A percentile compares a stretch with the other conserved stretches of the same genome.
Evolutionary conservation across 2,329 filamentous ascomycete species (phyloP).

Genomic region (Ceratocystis smalleyi): DNA sequence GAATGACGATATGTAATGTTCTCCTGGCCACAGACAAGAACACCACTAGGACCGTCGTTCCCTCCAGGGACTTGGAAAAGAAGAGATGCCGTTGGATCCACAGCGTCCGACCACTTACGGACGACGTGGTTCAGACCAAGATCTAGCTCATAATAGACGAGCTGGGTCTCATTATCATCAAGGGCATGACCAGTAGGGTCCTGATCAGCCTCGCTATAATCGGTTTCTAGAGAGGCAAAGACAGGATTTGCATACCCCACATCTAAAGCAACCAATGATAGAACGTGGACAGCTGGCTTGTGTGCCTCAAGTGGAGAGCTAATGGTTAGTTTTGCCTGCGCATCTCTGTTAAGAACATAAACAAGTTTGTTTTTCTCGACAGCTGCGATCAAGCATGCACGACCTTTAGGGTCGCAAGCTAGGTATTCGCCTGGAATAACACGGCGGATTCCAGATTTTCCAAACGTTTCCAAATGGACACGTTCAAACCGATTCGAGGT

Average conservation of each 20-base stretch:
- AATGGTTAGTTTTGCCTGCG: slow-evolving; percentile 87
- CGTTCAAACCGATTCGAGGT: slow-evolving; percentile 75
- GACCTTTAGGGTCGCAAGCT: slow-evolving; percentile 85
- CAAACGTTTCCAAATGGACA: slow-evolving; percentile 91
- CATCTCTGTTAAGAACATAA: slow-evolving; percentile 91
- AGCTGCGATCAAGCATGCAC: slow-evolving; percentile 85
- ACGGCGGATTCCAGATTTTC: slow-evolving; percentile 85
- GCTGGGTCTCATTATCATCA: slow-evolving; percentile 67
- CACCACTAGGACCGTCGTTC: slow-evolving; percentile 82
- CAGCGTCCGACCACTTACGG: slow-evolving; percentile 85
- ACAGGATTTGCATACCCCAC: slow-evolving; percentile 95
- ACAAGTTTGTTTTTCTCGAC: slow-evolving; percentile 99
- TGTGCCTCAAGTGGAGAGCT: slow-evolving; percentile 95
- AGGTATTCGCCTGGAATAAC: slow-evolving; percentile 94
- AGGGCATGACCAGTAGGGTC: slow-evolving; percentile 74
- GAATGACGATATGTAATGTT: slow-evolving; percentile 95
- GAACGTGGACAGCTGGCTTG: slow-evolving; percentile 78
- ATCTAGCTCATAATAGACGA: slow-evolving; percentile 97
- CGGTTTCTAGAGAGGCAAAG: slow-evolving; percentile 85
- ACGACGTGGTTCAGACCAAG: slow-evolving; percentile 95
- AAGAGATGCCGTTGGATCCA: slow-evolving; percentile 75
- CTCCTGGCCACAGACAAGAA: slow-evolving; percentile 86
- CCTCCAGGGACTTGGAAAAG: slow-evolving; percentile 94
- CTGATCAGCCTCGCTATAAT: slow-evolving; percentile 82
- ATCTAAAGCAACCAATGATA: slow-evolving; percentile 75